A percentile compares a stretch with the other conserved stretches of the same genome.
phyloP scores from a whole-genome alignment of 768 basidiomycete genomes.

The Zangia roseola region DNA sequence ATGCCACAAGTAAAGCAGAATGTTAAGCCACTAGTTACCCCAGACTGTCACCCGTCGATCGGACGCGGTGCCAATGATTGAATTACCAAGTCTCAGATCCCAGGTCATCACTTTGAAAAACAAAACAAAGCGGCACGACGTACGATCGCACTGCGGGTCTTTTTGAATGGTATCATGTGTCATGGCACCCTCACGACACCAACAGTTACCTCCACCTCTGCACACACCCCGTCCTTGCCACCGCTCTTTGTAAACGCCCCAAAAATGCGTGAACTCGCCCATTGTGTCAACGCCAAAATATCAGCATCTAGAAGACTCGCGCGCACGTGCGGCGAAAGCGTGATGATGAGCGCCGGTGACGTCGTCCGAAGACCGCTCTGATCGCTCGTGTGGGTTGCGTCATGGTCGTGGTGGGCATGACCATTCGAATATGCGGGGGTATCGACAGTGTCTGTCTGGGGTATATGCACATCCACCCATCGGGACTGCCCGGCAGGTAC shows the following conservation, averaged over 20 bases:
- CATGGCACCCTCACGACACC: slow-evolving; percentile 72
- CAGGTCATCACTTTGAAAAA: background rate
- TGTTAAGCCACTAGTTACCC: slow-evolving; percentile 8
- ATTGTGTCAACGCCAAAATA: slow-evolving; percentile 67
- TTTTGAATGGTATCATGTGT: slow-evolving; percentile 35
- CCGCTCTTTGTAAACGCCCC: slow-evolving; percentile 46
- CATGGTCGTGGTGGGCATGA: slow-evolving; percentile 12
- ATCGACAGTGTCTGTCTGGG: background rate
- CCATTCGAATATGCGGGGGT: slow-evolving; percentile 7
- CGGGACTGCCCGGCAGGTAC: slow-evolving; percentile 41
- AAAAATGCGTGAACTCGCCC: slow-evolving; percentile 70
- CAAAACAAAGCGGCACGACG: slow-evolving; percentile 1
- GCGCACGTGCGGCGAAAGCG: slow-evolving; percentile 76
- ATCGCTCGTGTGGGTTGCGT: background rate
- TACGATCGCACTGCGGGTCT: slow-evolving; percentile 7
- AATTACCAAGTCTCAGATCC: no score
- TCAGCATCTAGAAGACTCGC: slow-evolving; percentile 67
- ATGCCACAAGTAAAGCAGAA: slow-evolving; percentile 10
- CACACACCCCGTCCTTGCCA: slow-evolving; percentile 27
- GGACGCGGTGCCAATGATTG: no score
- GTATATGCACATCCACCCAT: slow-evolving; percentile 1
- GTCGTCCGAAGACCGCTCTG: slow-evolving; percentile 3
- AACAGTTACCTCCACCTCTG: slow-evolving; percentile 67
- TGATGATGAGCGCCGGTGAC: slow-evolving; percentile 60
- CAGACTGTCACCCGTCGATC: background rate